Conservation (phyloP, 225 moss, liverwort and hornwort genomes). For the Bryoerythrophyllum caledonicum region DNA sequence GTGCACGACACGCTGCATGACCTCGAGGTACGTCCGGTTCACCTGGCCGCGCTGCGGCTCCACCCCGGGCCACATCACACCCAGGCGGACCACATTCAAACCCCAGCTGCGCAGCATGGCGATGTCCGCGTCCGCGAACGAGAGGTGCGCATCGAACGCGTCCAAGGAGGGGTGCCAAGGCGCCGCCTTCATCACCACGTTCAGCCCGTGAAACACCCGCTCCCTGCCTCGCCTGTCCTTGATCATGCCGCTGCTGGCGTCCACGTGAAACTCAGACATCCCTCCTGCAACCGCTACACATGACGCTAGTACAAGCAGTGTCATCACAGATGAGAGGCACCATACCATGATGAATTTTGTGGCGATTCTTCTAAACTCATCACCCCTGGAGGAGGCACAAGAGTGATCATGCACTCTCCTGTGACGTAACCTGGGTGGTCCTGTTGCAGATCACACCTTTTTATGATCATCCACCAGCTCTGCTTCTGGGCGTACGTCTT, state of each 20-base stretch:
- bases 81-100: slow-evolving; percentile 76
- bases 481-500: slow-evolving; percentile 7
- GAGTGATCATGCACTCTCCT: neutral
- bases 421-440: neutral
- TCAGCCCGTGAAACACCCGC: slow-evolving; percentile 88
- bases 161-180: slow-evolving; percentile 78
- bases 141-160: slow-evolving; percentile 57
- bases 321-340: slow-evolving; percentile 12
- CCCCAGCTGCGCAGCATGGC: slow-evolving; percentile 65
- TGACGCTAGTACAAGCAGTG: neutral
- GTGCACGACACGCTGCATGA: slow-evolving; percentile 58
- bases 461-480: slow-evolving; percentile 6
- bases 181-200: slow-evolving; percentile 78
- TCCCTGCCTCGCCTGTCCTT: slow-evolving; percentile 61
- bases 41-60: slow-evolving; percentile 64
- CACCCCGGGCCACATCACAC: slow-evolving; percentile 89
- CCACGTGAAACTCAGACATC: slow-evolving; percentile 53
- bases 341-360: slow-evolving; percentile 16
- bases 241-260: slow-evolving; percentile 54
- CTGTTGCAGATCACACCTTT: slow-evolving; percentile 10
- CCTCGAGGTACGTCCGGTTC: slow-evolving; percentile 63
- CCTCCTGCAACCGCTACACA: neutral
- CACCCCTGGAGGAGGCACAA: no score
- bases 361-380: neutral
- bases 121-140: slow-evolving; percentile 71